phyloP scores from a whole-genome alignment of 208 protist species.

The Naegleria fowleri region DNA sequence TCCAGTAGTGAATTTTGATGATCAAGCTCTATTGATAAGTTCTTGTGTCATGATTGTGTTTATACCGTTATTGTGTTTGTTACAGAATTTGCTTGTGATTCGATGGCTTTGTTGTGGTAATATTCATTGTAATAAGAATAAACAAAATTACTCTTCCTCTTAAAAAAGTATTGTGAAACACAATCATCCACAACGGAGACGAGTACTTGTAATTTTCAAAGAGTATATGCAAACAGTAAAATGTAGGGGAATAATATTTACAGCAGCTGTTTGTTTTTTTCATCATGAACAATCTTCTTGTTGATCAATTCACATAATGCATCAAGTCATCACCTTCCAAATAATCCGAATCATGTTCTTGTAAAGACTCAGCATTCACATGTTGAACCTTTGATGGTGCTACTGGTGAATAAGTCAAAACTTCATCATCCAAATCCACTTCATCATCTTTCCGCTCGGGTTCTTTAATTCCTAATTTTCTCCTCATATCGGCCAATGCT shows the following conservation, averaged over 20 bases:
- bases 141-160: too few relatives aligned
- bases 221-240: too few relatives aligned
- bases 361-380: background rate
- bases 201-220: too few relatives aligned
- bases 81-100: background rate
- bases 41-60: background rate
- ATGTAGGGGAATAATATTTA: too few relatives aligned
- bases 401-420: background rate
- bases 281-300: too few relatives aligned
- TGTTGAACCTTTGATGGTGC: background rate
- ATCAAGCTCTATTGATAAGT: background rate
- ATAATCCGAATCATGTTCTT: background rate
- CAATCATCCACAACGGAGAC: too few relatives aligned
- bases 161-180: too few relatives aligned
- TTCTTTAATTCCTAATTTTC: conserved; percentile 5
- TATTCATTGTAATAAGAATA: background rate
- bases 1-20: background rate
- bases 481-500: background rate
- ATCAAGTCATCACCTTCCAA: background rate
- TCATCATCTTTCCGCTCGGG: background rate
- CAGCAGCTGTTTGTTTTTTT: too few relatives aligned
- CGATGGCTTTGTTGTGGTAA: background rate
- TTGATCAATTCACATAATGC: background rate
- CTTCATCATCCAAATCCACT: background rate
- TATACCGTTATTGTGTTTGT: background rate